Evolutionary conservation across 2,329 filamentous ascomycete genomes (phyloP), one percentile per base, ranked within the genome.

Genomic region (Incumbomyces lentus): DNA sequence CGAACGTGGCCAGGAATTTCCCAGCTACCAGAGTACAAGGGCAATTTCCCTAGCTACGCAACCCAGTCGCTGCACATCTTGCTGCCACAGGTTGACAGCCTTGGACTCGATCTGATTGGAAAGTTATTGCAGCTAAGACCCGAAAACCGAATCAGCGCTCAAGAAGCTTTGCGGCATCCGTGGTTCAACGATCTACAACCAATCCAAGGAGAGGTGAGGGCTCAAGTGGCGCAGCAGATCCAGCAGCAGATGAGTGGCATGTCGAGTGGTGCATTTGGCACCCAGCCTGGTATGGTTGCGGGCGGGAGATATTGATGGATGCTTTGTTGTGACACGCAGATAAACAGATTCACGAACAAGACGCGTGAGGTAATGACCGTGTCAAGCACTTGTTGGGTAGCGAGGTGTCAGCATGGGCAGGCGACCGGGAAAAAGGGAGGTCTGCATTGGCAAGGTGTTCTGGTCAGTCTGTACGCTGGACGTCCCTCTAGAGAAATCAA

Each of bases 1-100:
- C 81, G 88, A 37, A 88, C 85, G 3, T 98, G 92, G 92, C 90
- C 90, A 0, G 89, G 89, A 35, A 94, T 98, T 61, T 87, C 84
- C 16, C 83, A 90, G 60, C 89, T 94, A 59, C 88, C 90, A n/a
- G 92, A 98, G 66, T 98, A 96, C 74, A 95, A 96, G 73, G 78
- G 82, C 40, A 95, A 83, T 50, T 95, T 95, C 68, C 88, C 92
- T 55, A 86, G 94, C 62, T 96, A 92, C 64, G 85, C 86, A 12
- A 95, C 92, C 1, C 89, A 95, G 62, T 88, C 95, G 58, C 72
- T 96, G 46, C 77, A 85, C 16, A 77, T 82, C 49, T 92, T 96
- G 53, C 73, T 98, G 18, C 89, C 87, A 0, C 86, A 94, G 61
- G 87, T 98, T 58, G 92, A 98, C 60, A 79, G 80, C 14, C 71